Conservation (phyloP, 495 filamentous ascomycete species). For the Amphirosellinia nigrospora region DNA sequence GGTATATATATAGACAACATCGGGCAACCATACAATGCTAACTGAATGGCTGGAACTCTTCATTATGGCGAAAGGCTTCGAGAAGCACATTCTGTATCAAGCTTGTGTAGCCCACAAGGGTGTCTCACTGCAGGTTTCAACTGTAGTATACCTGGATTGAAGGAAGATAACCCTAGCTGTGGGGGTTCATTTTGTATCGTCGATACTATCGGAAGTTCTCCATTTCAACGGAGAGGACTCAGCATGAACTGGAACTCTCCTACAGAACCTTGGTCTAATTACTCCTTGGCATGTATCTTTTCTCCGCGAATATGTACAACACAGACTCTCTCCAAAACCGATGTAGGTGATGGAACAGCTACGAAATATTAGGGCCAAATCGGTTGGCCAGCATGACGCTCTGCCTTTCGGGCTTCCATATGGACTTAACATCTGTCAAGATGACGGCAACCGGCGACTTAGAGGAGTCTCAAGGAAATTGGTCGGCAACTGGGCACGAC, state of each 20-base stretch:
- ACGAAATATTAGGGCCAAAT: neutral
- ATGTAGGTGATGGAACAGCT: conserved; percentile 10
- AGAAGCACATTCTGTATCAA: neutral
- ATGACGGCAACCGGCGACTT: neutral
- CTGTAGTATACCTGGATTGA: neutral
- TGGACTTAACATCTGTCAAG: neutral
- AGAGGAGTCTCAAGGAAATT: neutral
- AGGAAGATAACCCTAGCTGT: neutral
- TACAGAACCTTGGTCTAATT: neutral
- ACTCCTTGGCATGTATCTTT: neutral
- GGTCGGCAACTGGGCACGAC: neutral
- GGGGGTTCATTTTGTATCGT: neutral
- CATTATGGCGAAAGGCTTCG: neutral
- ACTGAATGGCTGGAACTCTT: neutral
- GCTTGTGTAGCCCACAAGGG: neutral
- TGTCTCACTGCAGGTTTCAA: neutral
- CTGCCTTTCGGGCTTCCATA: conserved; percentile 15
- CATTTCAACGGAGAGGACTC: neutral
- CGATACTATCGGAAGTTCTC: neutral
- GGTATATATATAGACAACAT: neutral
- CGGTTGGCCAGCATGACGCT: conserved; percentile 6
- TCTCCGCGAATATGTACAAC: conserved; percentile 8
- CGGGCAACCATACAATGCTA: neutral
- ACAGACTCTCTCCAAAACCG: neutral
- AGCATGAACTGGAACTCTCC: neutral